Evolutionary conservation across 2,329 filamentous ascomycete genomes (phyloP), one percentile per base, ranked within the genome.

Genomic region (Diplodia corticola): DNA sequence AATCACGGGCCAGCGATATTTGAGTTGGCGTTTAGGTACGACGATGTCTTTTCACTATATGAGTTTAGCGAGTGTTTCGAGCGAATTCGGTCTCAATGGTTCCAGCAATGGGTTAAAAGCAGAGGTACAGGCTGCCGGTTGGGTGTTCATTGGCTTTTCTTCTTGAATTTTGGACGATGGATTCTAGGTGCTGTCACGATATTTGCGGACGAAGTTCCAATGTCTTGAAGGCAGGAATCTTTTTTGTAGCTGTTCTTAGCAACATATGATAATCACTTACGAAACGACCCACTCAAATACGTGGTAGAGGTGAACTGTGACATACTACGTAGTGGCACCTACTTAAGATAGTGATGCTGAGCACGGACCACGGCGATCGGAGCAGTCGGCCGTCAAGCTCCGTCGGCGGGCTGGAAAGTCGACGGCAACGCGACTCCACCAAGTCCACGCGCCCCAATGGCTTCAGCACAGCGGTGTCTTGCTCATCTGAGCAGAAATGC

Each of bases 401-500:
- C 51, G 63, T 33, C 51, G 26, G 63, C 49, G 13, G 63, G 12
- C 13, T 64, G 63, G 63, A 49, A 64, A 64, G 63, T 64, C 44
- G 50, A 46, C 48, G 50, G 63, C 63, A 64, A 30, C 50, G 50
- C 50, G 40, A 55, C 50, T 54, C 26, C 37, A 48, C 26, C 35
- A 22, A 40, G 44, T 28, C 64, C 53, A 64, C 49, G 44, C 57
- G 40, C 67, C 67, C 17, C 70, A 70, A 78, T 78, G 76, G 76
- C 76, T 63, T 70, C 71, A 68, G 67, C 74, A 71, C 73, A 74
- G 69, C 71, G 73, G 40, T 68, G 77, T 68, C 63, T 73, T 63
- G 72, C 74, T 73, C 71, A 74, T 3, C 65, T 77, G 69, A 74
- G 75, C 75, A 72, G 73, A 68, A 66, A 72, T 30, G 67, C 69